Percentiles rank a stretch among this genome's conserved stretches.
Evolutionary conservation across 192 early-diverging fungal genomes (phyloP).

Genomic region (Endogone sp.): DNA sequence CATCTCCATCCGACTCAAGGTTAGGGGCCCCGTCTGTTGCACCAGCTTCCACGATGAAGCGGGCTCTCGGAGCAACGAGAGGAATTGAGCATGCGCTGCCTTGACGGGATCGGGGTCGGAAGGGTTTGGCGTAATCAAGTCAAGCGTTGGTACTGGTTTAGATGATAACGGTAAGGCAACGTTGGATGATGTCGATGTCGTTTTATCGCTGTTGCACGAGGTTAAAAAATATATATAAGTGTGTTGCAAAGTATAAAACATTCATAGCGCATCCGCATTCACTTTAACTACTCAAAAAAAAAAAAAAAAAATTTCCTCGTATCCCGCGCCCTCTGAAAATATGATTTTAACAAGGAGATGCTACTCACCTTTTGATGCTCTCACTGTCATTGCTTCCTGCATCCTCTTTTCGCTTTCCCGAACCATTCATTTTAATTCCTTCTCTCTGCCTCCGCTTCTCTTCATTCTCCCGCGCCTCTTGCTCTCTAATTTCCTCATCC

Average conservation of each 20-base stretch:
- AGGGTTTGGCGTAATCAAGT: slow-evolving; percentile 21
- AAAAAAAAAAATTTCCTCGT: no score
- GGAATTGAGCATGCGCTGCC: slow-evolving; percentile 24
- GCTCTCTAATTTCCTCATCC: background rate
- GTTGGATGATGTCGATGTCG: background rate
- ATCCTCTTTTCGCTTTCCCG: background rate
- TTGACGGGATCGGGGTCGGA: slow-evolving; percentile 29
- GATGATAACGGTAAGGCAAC: no score
- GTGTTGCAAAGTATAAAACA: no score
- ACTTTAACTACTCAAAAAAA: no score
- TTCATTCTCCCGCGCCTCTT: background rate
- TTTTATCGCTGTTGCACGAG: no score
- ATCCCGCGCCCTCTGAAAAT: no score
- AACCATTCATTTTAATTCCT: background rate
- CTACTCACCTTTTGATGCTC: slow-evolving; percentile 10
- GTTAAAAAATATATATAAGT: no score
- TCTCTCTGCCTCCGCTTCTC: background rate
- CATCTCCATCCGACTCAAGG: slow-evolving; percentile 20
- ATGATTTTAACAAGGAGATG: slow-evolving; percentile 15
- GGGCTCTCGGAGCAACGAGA: slow-evolving; percentile 27
- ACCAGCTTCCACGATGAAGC: slow-evolving; percentile 25
- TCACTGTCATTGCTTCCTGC: background rate
- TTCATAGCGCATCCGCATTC: no score
- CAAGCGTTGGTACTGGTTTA: slow-evolving; percentile 15
- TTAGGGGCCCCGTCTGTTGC: slow-evolving; percentile 19